These are phyloP conservation scores for Xylariaceae sp. DNA, from an alignment of 2,329 filamentous ascomycete genomes.

Conservation along the genomic window DNA sequence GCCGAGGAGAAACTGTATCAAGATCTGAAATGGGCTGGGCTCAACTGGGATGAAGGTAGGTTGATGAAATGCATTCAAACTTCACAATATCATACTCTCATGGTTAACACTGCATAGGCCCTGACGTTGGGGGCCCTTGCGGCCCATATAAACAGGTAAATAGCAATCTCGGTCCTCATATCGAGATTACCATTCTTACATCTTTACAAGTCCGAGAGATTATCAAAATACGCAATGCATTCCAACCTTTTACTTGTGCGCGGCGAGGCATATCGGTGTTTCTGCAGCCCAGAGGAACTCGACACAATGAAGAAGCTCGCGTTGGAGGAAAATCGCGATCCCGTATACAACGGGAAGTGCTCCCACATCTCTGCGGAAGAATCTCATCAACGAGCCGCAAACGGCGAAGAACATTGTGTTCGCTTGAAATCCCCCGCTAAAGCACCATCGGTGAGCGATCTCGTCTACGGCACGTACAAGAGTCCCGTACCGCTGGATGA, in stretches of 20 bases:
- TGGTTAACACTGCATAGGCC: conserved; percentile 50
- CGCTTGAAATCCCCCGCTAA: conserved; percentile 66
- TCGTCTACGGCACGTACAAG: conserved; percentile 72
- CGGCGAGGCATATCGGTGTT: conserved; percentile 86
- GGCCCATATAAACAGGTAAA: conserved; percentile 81
- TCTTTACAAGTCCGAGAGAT: conserved; percentile 67
- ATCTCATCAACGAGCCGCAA: conserved; percentile 66
- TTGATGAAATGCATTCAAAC: background rate
- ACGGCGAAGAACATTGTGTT: conserved; percentile 71
- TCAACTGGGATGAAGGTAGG: conserved; percentile 88
- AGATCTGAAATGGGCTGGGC: conserved; percentile 83
- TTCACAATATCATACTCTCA: conserved; percentile 1
- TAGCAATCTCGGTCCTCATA: background rate
- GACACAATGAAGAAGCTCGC: conserved; percentile 63
- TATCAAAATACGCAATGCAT: conserved; percentile 68
- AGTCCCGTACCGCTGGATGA: conserved; percentile 65
- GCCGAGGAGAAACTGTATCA: conserved; percentile 75
- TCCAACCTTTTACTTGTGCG: conserved; percentile 65
- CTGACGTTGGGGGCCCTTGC: conserved; percentile 73
- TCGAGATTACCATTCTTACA: background rate
- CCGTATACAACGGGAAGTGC: conserved; percentile 64
- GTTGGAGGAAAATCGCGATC: conserved; percentile 48
- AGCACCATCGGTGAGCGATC: conserved; percentile 68
- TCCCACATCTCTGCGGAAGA: conserved; percentile 63
- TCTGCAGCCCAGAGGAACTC: conserved; percentile 74